Conservation (phyloP, 169 alveolate genomes). For the Plasmodium vivax region DNA sequence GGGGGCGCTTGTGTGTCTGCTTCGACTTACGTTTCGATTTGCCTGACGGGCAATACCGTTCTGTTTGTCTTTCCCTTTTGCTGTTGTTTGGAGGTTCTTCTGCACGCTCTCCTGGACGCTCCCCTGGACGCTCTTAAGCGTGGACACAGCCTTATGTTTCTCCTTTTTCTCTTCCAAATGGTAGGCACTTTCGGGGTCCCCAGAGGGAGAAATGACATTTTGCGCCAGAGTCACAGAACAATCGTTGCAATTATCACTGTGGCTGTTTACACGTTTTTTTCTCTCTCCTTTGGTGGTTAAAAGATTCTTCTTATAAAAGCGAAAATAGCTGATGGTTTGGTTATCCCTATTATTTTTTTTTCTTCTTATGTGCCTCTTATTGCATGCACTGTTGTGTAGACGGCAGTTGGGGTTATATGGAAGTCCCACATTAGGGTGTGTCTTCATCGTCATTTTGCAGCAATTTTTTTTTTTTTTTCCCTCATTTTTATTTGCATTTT, state of each 20-base stretch:
- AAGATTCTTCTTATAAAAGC: neutral
- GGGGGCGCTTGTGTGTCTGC: neutral
- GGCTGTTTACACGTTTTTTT: neutral
- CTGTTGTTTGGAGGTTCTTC: neutral
- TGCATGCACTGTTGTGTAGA: neutral
- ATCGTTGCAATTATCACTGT: neutral
- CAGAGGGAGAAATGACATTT: neutral
- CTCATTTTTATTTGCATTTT: neutral
- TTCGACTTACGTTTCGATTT: neutral
- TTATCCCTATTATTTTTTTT: neutral
- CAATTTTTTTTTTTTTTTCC: neutral
- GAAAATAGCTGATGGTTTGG: neutral
- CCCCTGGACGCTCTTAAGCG: neutral
- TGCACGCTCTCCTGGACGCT: neutral
- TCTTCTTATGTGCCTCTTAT: neutral
- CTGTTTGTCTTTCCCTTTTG: neutral
- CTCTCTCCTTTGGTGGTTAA: neutral
- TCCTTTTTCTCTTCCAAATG: neutral
- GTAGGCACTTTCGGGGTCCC: neutral
- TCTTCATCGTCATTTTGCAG: neutral
- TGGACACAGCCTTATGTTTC: neutral
- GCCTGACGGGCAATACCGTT: neutral
- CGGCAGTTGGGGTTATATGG: neutral
- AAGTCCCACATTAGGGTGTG: neutral
- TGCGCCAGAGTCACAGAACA: neutral